A percentile compares a stretch with the other conserved stretches of the same genome.
These are phyloP conservation scores for Talaromyces stipitatus DNA, from an alignment of 495 filamentous ascomycete genomes.

Conservation along the genomic window DNA sequence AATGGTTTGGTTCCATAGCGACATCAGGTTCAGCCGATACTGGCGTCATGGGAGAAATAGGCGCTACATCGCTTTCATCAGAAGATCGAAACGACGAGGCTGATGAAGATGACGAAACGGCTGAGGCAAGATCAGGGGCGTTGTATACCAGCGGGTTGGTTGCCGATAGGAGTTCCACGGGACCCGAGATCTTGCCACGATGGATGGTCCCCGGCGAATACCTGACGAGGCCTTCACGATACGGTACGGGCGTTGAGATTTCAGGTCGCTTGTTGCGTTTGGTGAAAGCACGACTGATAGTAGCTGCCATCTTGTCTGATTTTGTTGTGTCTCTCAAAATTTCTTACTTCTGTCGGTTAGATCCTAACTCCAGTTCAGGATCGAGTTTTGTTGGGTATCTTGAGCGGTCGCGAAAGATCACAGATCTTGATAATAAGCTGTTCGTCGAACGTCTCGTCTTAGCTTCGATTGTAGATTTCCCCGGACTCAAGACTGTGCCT, in stretches of 20 bases:
- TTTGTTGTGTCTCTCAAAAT: background rate
- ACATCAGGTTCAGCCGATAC: slow-evolving; percentile 58
- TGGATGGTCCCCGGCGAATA: slow-evolving; percentile 41
- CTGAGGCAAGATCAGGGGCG: slow-evolving; percentile 66
- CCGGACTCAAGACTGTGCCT: background rate
- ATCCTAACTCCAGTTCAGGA: slow-evolving; percentile 2
- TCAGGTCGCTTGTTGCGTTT: slow-evolving; percentile 46
- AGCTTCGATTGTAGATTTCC: background rate
- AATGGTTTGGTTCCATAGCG: slow-evolving; percentile 62
- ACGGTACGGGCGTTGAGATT: slow-evolving; percentile 40
- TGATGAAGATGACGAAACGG: slow-evolving; percentile 42
- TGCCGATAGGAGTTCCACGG: slow-evolving; percentile 80
- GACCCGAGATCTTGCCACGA: slow-evolving; percentile 71
- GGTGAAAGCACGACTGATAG: slow-evolving; percentile 62
- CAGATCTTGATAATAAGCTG: background rate
- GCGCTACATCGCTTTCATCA: slow-evolving; percentile 55
- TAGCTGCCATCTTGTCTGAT: slow-evolving; percentile 28
- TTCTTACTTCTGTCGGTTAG: background rate
- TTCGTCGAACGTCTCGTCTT: background rate
- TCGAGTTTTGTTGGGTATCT: background rate
- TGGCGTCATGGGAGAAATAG: slow-evolving; percentile 51
- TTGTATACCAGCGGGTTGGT: slow-evolving; percentile 96
- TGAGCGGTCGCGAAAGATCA: background rate
- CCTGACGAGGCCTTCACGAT: slow-evolving; percentile 39
- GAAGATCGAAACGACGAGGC: slow-evolving; percentile 46